Conservation (phyloP, 805 yeast species). For the Pichia eremophila region DNA sequence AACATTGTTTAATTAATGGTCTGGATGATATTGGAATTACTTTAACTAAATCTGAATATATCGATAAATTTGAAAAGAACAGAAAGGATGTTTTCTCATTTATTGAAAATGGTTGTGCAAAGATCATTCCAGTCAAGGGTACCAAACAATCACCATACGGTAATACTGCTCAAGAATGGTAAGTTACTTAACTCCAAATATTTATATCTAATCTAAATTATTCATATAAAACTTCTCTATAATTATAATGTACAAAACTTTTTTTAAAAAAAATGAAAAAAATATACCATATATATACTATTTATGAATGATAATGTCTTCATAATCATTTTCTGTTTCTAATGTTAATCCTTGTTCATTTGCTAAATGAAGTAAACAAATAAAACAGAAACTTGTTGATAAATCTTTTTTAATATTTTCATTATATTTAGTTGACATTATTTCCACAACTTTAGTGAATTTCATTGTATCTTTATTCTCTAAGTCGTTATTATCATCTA, state of each 20-base stretch:
- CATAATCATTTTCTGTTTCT: conserved; percentile 26
- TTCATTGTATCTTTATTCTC: conserved; percentile 11
- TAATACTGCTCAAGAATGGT: conserved; percentile 70
- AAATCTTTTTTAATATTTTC: conserved; percentile 31
- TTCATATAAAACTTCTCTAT: background rate
- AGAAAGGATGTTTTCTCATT: conserved; percentile 81
- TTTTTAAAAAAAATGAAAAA: no score
- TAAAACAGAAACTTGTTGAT: conserved; percentile 42
- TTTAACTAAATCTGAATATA: conserved; percentile 75
- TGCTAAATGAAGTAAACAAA: conserved; percentile 40
- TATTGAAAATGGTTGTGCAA: conserved; percentile 75
- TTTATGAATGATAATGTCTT: conserved; percentile 28
- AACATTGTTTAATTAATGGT: conserved; percentile 90
- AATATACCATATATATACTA: no score
- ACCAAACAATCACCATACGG: conserved; percentile 62
- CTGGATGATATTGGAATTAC: conserved; percentile 96
- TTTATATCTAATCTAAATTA: background rate
- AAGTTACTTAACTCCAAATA: conserved; percentile 8
- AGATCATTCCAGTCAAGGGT: conserved; percentile 55
- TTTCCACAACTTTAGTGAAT: conserved; percentile 29
- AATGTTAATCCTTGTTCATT: conserved; percentile 38
- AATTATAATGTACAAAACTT: background rate
- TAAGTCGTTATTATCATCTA: background rate
- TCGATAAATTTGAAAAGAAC: conserved; percentile 59
- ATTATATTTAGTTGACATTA: conserved; percentile 29